Conservation (phyloP, 345 rosid species). For the Gossypium longicalyx region DNA sequence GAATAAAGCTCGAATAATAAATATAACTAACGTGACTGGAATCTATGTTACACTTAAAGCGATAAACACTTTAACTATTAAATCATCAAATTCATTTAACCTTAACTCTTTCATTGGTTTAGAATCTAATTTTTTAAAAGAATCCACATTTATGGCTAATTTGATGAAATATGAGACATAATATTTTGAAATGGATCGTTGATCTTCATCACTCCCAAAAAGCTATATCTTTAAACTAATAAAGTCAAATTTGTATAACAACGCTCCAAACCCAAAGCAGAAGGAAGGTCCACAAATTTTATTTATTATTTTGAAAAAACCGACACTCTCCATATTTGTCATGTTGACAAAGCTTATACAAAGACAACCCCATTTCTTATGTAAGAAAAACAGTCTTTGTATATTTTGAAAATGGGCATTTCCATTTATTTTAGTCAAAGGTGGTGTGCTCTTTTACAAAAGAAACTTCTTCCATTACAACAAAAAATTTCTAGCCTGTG, state of each 20-base stretch:
- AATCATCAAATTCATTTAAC: too few species aligned
- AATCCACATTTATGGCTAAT: too few species aligned
- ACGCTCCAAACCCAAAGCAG: neutral
- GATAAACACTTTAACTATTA: rapidly evolving
- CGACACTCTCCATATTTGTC: conserved; percentile 29
- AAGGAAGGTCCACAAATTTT: too few species aligned
- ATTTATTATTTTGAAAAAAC: neutral
- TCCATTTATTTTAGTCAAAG: conserved; percentile 1
- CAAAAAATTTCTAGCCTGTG: neutral
- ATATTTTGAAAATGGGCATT: conserved; percentile 19
- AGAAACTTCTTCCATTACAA: conserved; percentile 5
- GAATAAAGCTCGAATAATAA: rapidly evolving
- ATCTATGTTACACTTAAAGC: rapidly evolving
- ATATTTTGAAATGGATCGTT: too few species aligned
- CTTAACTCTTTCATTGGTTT: too few species aligned
- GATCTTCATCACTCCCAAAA: too few species aligned
- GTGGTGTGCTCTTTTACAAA: conserved; percentile 18
- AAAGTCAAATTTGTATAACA: too few species aligned
- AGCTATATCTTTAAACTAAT: too few species aligned
- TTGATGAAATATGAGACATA: too few species aligned
- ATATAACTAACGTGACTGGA: rapidly evolving
- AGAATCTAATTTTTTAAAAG: too few species aligned
- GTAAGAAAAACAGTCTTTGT: neutral
- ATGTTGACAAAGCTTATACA: conserved; percentile 22
- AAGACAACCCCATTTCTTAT: conserved; percentile 4